Evolutionary conservation across 2,329 filamentous ascomycete genomes (phyloP).

Genomic region (Pseudocercospora vitis): DNA sequence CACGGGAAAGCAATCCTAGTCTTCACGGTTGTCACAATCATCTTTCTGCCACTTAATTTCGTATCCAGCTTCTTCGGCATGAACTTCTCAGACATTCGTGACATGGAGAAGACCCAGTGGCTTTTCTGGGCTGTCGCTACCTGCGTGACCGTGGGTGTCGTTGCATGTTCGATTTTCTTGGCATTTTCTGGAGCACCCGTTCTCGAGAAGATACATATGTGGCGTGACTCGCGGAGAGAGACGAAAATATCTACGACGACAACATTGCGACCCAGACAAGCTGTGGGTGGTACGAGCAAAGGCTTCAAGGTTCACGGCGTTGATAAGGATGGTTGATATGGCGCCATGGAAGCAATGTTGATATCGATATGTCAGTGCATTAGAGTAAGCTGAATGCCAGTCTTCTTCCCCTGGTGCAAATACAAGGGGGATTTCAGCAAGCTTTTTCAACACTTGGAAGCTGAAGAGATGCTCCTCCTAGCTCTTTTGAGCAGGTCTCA

Average conservation of each 20-base stretch:
- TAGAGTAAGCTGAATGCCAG: no score
- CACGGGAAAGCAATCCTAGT: constrained; percentile 48
- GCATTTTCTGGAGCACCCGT: constrained; percentile 45
- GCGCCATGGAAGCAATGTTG: no score
- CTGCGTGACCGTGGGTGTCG: constrained; percentile 41
- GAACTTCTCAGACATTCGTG: constrained; percentile 45
- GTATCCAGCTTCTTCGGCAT: constrained; percentile 47
- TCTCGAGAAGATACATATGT: constrained; percentile 40
- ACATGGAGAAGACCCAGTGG: constrained; percentile 42
- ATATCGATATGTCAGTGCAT: no score
- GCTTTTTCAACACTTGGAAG: no score
- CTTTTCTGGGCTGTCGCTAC: constrained; percentile 45
- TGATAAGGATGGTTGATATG: constrained; percentile 13
- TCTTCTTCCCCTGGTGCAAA: no score
- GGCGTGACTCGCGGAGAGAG: constrained; percentile 32
- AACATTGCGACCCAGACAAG: constrained; percentile 16
- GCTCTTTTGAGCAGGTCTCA: no score
- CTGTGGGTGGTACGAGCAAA: not conserved
- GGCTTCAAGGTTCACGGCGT: constrained; percentile 20
- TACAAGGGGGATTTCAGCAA: no score
- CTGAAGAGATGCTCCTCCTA: no score
- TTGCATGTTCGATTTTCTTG: constrained; percentile 42
- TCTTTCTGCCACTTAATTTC: constrained; percentile 48
- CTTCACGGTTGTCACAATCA: constrained; percentile 47
- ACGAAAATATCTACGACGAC: constrained; percentile 20